Base-by-base conservation (phyloP, 768 basidiomycete species). In the Lactifluus volemus region DNA sequence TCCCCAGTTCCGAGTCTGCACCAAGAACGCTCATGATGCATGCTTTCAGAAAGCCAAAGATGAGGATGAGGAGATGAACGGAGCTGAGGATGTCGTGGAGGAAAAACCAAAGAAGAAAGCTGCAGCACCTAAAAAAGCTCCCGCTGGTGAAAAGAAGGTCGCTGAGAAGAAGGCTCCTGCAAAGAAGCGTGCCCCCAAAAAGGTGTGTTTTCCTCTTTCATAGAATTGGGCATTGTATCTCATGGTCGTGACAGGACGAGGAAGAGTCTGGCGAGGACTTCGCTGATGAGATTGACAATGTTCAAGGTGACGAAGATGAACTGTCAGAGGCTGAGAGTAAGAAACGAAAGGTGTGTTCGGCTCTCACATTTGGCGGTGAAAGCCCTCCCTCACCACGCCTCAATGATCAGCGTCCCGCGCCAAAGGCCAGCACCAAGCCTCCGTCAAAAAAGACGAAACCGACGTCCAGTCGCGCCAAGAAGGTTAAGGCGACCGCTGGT, bases 291-390 rank as follows among this genome's bases (percentile, higher is more conserved):
- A 68, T 76, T 68, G 77, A 68, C 61, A 78, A 72, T 1, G 72
- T 77, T 7, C 78, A 74, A 15, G 77, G 69, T n/a, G 79, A 77
- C 11, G 81, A 79, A 5, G 80, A 78, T 14, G 80, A 81, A 11
- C 76, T 76, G 2, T 73, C 54, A 7, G 76, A 75, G 9, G 70
- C 70, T 65, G 71, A 70, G 19, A 58, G 59, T 67, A 88, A 84
- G 77, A 91, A 90, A 74, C 84, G 86, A 74, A 87, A 89, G 83
- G 87, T 84, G 67, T 21, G 74, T 65, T 17, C 5, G 8, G 8
- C 21, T 34, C 10, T 34, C 44, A 32, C 15, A 21, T 17, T 9
- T 48, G 4, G 25, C 38, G 8, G 0, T 15, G 5, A 19, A 34
- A n/a, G 2, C 6, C 17, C 42, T 51, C 25, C 25, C 53, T 54